A percentile compares a stretch with the other conserved stretches of the same genome.
Evolutionary conservation across 768 basidiomycete genomes (phyloP).

Genomic region (Leccinum olivaceopallidum): DNA sequence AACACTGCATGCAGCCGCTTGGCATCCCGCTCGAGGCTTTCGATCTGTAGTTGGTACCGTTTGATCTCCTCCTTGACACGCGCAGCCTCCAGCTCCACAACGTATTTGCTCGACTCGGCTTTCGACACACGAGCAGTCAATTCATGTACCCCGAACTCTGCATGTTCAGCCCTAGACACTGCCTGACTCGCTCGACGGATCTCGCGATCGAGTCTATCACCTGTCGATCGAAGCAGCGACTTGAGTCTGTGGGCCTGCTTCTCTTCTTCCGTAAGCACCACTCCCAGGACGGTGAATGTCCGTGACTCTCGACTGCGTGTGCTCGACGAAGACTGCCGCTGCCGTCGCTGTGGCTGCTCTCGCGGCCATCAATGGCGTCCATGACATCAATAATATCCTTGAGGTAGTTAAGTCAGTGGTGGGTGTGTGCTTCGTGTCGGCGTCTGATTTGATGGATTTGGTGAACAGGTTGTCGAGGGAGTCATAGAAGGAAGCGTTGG

Average conservation of each 20-base stretch:
- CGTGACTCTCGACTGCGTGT: slow-evolving; percentile 42
- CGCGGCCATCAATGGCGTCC: slow-evolving; percentile 33
- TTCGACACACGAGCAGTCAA: slow-evolving; percentile 36
- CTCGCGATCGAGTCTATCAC: slow-evolving; percentile 57
- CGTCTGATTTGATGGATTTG: slow-evolving; percentile 47
- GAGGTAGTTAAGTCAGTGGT: slow-evolving; percentile 43
- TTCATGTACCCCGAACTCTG: slow-evolving; percentile 50
- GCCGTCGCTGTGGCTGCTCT: slow-evolving; percentile 33
- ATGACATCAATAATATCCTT: slow-evolving; percentile 42
- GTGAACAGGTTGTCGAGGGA: slow-evolving; percentile 69
- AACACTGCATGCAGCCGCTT: slow-evolving; percentile 36
- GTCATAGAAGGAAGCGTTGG: slow-evolving; percentile 56
- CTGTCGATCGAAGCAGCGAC: slow-evolving; percentile 48
- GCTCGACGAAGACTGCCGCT: slow-evolving; percentile 35
- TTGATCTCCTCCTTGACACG: slow-evolving; percentile 48
- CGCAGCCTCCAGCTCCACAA: slow-evolving; percentile 39
- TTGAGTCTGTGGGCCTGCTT: slow-evolving; percentile 57
- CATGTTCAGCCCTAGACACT: slow-evolving; percentile 48
- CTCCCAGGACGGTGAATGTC: slow-evolving; percentile 40
- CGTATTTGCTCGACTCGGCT: slow-evolving; percentile 44
- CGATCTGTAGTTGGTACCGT: slow-evolving; percentile 47
- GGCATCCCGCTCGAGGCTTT: slow-evolving; percentile 46
- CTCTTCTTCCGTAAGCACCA: slow-evolving; percentile 55
- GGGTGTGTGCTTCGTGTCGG: slow-evolving; percentile 43
- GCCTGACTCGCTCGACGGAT: slow-evolving; percentile 54